Conservation (phyloP, 768 basidiomycete species). For the Melanogaster broomeanus region DNA sequence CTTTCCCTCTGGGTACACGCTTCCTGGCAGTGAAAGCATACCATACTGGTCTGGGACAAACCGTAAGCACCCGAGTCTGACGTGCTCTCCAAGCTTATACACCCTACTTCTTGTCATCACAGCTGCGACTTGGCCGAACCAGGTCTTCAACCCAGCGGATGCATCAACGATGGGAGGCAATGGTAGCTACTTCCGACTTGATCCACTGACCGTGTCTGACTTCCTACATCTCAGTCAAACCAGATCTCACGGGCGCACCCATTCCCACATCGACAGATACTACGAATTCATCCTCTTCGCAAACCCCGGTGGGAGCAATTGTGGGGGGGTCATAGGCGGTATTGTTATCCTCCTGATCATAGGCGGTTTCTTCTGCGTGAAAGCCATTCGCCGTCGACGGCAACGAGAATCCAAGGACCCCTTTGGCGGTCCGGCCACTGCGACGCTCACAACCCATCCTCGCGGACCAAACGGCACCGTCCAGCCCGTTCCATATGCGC, state of each 20-base stretch:
- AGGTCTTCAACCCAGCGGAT: constrained; percentile 10
- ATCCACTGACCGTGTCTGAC: neutral
- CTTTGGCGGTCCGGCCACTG: neutral
- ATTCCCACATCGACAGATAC: constrained; percentile 5
- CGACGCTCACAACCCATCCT: neutral
- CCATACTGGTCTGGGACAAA: constrained; percentile 26
- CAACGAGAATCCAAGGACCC: neutral
- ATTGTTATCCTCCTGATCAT: constrained; percentile 13
- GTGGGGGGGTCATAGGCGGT: constrained; percentile 25
- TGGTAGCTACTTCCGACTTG: constrained; percentile 7
- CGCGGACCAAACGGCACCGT: neutral
- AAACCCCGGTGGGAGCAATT: constrained; percentile 12
- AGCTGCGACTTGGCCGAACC: constrained; percentile 21
- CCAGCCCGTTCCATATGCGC: neutral
- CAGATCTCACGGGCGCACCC: constrained; percentile 22
- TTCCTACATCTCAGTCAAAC: neutral
- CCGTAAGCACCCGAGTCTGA: constrained; percentile 18
- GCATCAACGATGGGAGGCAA: constrained; percentile 5
- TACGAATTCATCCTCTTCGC: constrained; percentile 8
- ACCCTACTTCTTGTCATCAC: constrained; percentile 2
- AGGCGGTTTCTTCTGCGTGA: constrained; percentile 10
- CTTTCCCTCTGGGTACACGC: constrained; percentile 13
- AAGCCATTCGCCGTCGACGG: constrained; percentile 13
- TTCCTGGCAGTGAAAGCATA: constrained; percentile 14
- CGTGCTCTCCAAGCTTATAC: neutral